phyloP scores from a whole-genome alignment of 2,329 filamentous ascomycete genomes.

The Diaporthe humulicola region DNA sequence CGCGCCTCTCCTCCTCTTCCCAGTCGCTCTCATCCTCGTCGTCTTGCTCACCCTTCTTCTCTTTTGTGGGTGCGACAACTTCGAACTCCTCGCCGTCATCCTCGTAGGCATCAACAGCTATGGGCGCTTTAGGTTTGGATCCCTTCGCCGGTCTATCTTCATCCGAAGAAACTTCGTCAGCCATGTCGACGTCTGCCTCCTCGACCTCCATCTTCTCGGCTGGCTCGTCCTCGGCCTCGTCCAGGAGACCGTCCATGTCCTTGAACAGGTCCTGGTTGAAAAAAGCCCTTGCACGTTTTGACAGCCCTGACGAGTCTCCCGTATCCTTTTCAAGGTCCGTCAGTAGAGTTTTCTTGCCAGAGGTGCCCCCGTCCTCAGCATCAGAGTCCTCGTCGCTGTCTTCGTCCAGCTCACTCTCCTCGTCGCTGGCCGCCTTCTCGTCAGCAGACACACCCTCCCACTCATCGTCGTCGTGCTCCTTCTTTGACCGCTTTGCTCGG shows the following conservation, averaged over 20 bases:
- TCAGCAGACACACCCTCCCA: slow-evolving; percentile 90
- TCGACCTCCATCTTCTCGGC: slow-evolving; percentile 55
- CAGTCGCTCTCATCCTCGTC: slow-evolving; percentile 62
- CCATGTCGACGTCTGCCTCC: slow-evolving; percentile 49
- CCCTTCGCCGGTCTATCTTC: slow-evolving; percentile 50
- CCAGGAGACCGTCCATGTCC: slow-evolving; percentile 77
- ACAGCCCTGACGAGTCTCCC: slow-evolving; percentile 72
- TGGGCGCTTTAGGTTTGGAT: slow-evolving; percentile 52
- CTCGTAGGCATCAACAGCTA: slow-evolving; percentile 53
- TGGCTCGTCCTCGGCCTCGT: slow-evolving; percentile 60
- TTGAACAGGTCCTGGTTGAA: slow-evolving; percentile 97
- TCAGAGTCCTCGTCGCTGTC: slow-evolving; percentile 75
- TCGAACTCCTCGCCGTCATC: slow-evolving; percentile 67
- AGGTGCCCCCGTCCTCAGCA: slow-evolving; percentile 62
- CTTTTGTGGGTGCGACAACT: slow-evolving; percentile 65
- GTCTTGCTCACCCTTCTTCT: slow-evolving; percentile 55
- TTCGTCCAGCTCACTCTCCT: slow-evolving; percentile 69
- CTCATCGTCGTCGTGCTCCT: slow-evolving; percentile 86
- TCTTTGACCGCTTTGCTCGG: slow-evolving; percentile 88
- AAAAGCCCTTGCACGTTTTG: slow-evolving; percentile 87
- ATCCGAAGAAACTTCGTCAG: slow-evolving; percentile 50
- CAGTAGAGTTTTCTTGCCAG: slow-evolving; percentile 64
- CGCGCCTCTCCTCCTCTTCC: slow-evolving; percentile 73
- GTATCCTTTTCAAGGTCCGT: slow-evolving; percentile 72
- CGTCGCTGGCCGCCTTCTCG: slow-evolving; percentile 70